Percentiles rank a stretch among this genome's conserved stretches.
Evolutionary conservation across 305 asterid genomes (phyloP).

Genomic region (Fraxinus floribunda): DNA sequence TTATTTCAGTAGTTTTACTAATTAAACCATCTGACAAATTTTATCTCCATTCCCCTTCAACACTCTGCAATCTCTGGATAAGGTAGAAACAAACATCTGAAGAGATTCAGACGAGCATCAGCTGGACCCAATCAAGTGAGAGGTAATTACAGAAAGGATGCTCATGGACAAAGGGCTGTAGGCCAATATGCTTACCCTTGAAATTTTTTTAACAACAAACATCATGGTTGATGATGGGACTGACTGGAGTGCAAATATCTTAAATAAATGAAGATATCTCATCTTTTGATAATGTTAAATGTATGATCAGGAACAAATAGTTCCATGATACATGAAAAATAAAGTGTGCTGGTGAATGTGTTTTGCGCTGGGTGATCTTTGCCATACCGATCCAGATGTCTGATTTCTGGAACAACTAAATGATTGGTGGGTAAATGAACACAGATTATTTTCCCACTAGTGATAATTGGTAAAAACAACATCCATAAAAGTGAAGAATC

Average conservation of each 20-base stretch:
- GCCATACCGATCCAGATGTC: neutral
- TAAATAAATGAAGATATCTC: neutral
- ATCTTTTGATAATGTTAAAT: conserved; percentile 3
- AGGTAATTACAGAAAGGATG: conserved; percentile 78
- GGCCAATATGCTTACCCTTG: conserved; percentile 69
- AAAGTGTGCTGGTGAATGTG: neutral
- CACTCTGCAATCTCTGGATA: neutral
- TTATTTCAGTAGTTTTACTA: conserved; percentile 57
- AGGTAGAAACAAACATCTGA: conserved; percentile 51
- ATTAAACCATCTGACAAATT: conserved; percentile 48
- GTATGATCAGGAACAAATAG: neutral
- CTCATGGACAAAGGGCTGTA: conserved; percentile 94
- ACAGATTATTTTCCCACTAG: neutral
- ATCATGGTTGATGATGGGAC: conserved; percentile 12
- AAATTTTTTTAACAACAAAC: conserved; percentile 2
- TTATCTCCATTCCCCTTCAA: conserved; percentile 86
- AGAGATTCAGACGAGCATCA: conserved; percentile 58
- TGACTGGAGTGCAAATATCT: neutral
- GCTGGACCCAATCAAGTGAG: conserved; percentile 54
- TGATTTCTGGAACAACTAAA: neutral
- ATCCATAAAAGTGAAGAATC: neutral
- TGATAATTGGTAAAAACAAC: neutral
- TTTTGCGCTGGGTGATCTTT: neutral
- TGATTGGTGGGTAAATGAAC: neutral
- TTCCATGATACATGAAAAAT: neutral